These are phyloP conservation scores for Taphrina communis DNA, from an alignment of 1,139 yeast species.

Conservation along the genomic window DNA sequence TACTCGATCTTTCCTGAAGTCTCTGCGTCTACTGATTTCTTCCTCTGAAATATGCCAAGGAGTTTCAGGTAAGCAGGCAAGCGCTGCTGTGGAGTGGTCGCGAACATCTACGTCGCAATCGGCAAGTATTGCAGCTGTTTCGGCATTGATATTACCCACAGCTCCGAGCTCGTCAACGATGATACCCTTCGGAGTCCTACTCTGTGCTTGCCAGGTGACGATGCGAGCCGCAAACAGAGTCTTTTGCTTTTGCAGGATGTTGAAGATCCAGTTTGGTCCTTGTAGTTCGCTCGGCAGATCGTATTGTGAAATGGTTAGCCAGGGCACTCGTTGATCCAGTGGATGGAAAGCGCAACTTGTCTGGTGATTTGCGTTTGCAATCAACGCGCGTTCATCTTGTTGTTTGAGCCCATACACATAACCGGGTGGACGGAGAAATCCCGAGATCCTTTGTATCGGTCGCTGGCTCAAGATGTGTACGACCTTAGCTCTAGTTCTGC, in stretches of 20 bases:
- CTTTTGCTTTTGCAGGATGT: constrained; percentile 32
- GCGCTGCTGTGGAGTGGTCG: constrained; percentile 65
- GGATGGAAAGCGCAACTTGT: constrained; percentile 28
- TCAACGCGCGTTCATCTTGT: constrained; percentile 24
- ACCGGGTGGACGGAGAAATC: constrained; percentile 37
- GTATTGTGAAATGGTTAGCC: constrained; percentile 17
- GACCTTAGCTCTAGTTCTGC: constrained; percentile 22
- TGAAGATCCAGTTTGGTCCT: constrained; percentile 33
- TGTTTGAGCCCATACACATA: constrained; percentile 16
- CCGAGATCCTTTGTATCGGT: constrained; percentile 37
- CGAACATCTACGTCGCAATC: constrained; percentile 92
- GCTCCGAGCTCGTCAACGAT: constrained; percentile 84
- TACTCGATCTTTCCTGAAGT: constrained; percentile 68
- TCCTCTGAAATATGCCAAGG: constrained; percentile 43
- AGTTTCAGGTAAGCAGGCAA: constrained; percentile 51
- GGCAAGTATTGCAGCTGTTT: constrained; percentile 84
- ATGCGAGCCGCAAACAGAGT: constrained; percentile 33
- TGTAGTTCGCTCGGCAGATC: constrained; percentile 19
- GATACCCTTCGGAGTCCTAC: constrained; percentile 70
- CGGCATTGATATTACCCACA: constrained; percentile 76
- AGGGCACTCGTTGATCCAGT: constrained; percentile 32
- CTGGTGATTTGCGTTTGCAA: constrained; percentile 15
- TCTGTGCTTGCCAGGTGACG: constrained; percentile 23
- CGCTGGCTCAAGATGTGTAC: constrained; percentile 31
- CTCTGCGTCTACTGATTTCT: constrained; percentile 57